phyloP scores from a whole-genome alignment of 2,329 filamentous ascomycete species.

The Clathrospora elynae region DNA sequence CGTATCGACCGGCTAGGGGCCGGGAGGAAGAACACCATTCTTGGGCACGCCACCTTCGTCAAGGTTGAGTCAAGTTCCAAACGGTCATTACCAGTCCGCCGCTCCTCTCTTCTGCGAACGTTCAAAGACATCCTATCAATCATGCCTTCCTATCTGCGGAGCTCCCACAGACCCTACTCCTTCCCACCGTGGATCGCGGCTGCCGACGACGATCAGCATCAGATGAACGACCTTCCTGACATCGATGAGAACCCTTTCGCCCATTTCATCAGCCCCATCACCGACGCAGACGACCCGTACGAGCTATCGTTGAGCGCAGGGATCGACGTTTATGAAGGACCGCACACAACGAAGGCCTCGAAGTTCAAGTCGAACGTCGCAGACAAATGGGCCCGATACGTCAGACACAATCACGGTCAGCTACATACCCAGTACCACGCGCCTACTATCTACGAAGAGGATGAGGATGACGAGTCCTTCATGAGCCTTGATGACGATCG shows the following conservation, averaged over 20 bases:
- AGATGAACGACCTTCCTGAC: slow-evolving; percentile 39
- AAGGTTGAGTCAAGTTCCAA: slow-evolving; percentile 35
- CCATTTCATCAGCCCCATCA: slow-evolving; percentile 50
- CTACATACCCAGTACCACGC: slow-evolving; percentile 44
- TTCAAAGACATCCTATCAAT: slow-evolving; percentile 32
- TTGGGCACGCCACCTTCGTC: slow-evolving; percentile 27
- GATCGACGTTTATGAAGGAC: slow-evolving; percentile 41
- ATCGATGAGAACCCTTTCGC: slow-evolving; percentile 53
- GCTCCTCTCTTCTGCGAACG: slow-evolving; percentile 25
- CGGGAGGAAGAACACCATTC: slow-evolving; percentile 29
- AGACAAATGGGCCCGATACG: slow-evolving; percentile 50
- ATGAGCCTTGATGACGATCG: slow-evolving; percentile 46
- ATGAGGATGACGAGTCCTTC: slow-evolving; percentile 48
- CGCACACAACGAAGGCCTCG: slow-evolving; percentile 38
- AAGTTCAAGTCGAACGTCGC: slow-evolving; percentile 49
- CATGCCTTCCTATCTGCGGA: slow-evolving; percentile 46
- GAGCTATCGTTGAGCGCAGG: slow-evolving; percentile 48
- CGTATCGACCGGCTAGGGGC: slow-evolving; percentile 40
- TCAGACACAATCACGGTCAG: slow-evolving; percentile 43
- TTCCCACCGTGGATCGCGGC: slow-evolving; percentile 44
- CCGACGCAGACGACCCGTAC: slow-evolving; percentile 50
- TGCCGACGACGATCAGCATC: slow-evolving; percentile 25
- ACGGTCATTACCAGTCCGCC: slow-evolving; percentile 30
- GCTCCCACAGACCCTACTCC: slow-evolving; percentile 39
- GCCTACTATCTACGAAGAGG: slow-evolving; percentile 33